Percentiles rank a stretch among this genome's conserved stretches.
phyloP scores from a whole-genome alignment of 352 stramenopile species.

The Phytopythium litorale region DNA sequence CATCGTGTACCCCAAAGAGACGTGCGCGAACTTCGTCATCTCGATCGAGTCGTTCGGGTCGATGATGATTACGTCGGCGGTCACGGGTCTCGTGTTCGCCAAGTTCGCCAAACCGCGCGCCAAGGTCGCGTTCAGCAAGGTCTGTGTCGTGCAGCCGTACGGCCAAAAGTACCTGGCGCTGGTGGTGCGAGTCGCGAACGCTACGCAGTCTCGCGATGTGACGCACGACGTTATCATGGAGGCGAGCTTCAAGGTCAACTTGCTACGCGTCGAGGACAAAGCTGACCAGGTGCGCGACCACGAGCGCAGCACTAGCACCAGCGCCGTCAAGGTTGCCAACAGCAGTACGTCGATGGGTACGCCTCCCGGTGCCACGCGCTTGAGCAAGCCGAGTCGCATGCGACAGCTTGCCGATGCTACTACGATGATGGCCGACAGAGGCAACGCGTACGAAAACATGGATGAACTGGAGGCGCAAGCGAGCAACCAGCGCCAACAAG shows the following conservation, averaged over 20 bases:
- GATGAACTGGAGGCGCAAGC: conserved; percentile 4
- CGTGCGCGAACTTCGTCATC: conserved; percentile 69
- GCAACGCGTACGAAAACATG: not conserved
- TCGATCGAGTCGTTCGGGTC: conserved; percentile 75
- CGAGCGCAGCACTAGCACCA: conserved; percentile 9
- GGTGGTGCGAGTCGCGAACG: conserved; percentile 76
- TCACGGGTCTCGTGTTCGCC: conserved; percentile 80
- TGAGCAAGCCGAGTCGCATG: not conserved
- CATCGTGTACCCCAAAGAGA: conserved; percentile 59
- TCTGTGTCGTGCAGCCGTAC: conserved; percentile 75
- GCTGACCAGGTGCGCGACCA: conserved; percentile 30
- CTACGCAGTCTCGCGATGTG: conserved; percentile 73
- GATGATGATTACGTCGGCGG: conserved; percentile 76
- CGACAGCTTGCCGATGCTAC: not conserved
- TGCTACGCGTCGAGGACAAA: conserved; percentile 70
- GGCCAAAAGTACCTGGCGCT: conserved; percentile 68
- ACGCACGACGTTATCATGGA: conserved; percentile 86
- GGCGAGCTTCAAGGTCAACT: conserved; percentile 70
- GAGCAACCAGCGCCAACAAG: not conserved
- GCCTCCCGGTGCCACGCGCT: not conserved
- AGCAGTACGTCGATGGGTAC: not conserved
- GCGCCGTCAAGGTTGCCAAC: not conserved
- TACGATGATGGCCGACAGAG: not conserved
- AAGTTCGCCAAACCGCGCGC: conserved; percentile 79
- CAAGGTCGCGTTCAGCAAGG: conserved; percentile 78